Conservation (phyloP, 2,329 filamentous ascomycete species). For the Mollisia scopiformis region DNA sequence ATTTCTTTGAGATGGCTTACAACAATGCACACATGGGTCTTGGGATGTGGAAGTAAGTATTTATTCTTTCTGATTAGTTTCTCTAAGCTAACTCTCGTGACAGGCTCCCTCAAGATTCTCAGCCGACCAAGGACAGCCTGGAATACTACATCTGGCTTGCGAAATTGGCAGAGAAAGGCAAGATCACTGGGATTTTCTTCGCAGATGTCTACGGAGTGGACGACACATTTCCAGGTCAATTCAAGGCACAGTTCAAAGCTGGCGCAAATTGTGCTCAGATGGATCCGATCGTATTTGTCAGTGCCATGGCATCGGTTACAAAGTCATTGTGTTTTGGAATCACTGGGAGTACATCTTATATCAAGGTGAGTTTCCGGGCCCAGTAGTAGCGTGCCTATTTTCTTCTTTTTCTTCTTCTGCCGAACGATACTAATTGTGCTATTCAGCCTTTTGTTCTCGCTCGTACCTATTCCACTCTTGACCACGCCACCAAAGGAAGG, state of each 20-base stretch:
- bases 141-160: slow-evolving; percentile 44
- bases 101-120: slow-evolving; percentile 1
- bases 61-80: not conserved
- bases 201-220: slow-evolving; percentile 59
- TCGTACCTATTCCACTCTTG: slow-evolving; percentile 62
- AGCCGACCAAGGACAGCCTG: slow-evolving; percentile 2
- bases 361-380: not conserved
- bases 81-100: not conserved
- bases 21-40: slow-evolving; percentile 15
- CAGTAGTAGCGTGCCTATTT: no score
- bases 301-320: slow-evolving; percentile 69
- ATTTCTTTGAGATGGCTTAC: slow-evolving; percentile 17
- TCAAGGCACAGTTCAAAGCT: no score
- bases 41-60: slow-evolving; percentile 18
- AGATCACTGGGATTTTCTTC: slow-evolving; percentile 68
- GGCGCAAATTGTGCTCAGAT: no score
- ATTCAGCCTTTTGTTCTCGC: slow-evolving; percentile 68
- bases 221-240: slow-evolving; percentile 67
- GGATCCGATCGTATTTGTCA: slow-evolving; percentile 62
- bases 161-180: slow-evolving; percentile 58
- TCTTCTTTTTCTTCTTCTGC: no score
- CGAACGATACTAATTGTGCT: no score
- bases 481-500: slow-evolving; percentile 66
- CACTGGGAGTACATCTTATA: slow-evolving; percentile 65
- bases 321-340: slow-evolving; percentile 67